phyloP scores from a whole-genome alignment of 805 yeast genomes.

The Scheffersomyces lignosus region DNA sequence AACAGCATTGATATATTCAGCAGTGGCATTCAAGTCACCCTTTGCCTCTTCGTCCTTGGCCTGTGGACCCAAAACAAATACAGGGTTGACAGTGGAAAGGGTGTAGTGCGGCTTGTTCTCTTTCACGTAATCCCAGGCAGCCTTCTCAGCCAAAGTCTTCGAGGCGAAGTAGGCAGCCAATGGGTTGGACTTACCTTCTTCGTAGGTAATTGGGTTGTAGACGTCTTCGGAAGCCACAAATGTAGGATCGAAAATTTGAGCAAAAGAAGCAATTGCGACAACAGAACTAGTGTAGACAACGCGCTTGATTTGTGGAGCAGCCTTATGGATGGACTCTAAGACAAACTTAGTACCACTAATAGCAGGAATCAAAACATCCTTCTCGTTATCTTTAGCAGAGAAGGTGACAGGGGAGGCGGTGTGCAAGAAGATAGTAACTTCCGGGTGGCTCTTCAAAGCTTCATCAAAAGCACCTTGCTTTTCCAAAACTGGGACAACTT shows the following conservation, averaged over 20 bases:
- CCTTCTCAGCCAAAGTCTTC: slow-evolving; percentile 15
- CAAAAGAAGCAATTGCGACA: slow-evolving; percentile 15
- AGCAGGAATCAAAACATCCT: slow-evolving; percentile 25
- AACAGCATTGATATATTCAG: slow-evolving; percentile 10
- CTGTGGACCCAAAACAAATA: slow-evolving; percentile 20
- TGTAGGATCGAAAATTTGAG: slow-evolving; percentile 4
- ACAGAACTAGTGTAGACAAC: slow-evolving; percentile 23
- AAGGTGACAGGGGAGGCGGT: slow-evolving; percentile 33
- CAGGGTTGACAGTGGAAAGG: slow-evolving; percentile 15
- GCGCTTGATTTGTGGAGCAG: slow-evolving; percentile 13
- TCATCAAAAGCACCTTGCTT: slow-evolving; percentile 24
- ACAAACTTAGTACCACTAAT: slow-evolving; percentile 26
- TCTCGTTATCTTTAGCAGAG: slow-evolving; percentile 13
- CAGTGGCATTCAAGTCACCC: slow-evolving; percentile 12
- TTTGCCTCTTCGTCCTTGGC: slow-evolving; percentile 8
- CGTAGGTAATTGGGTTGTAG: slow-evolving; percentile 14
- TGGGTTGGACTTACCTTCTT: slow-evolving; percentile 8
- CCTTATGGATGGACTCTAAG: slow-evolving; percentile 13
- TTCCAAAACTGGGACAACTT: slow-evolving; percentile 25
- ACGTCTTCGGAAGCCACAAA: slow-evolving; percentile 6
- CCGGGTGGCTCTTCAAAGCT: slow-evolving; percentile 23
- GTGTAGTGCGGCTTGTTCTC: slow-evolving; percentile 12
- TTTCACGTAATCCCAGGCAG: slow-evolving; percentile 19
- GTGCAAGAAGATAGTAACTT: slow-evolving; percentile 25
- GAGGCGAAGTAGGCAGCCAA: slow-evolving; percentile 11